Percentiles rank a stretch among this genome's conserved stretches.
Conservation (phyloP, 345 rosid species). For the Acer yangbiense region DNA sequence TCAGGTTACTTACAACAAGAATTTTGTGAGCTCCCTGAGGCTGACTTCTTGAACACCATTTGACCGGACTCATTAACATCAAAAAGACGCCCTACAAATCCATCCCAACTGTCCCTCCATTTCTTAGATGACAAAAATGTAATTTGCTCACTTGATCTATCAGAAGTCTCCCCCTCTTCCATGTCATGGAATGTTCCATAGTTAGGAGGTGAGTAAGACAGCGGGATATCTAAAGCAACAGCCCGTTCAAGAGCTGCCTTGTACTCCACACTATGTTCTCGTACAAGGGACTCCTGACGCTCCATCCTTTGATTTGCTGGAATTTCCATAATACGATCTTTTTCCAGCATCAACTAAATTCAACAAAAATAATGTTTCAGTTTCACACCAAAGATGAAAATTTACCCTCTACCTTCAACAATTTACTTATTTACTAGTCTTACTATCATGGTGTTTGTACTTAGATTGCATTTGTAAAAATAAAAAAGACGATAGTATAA, state of each 20-base stretch:
- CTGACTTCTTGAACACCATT: conserved; percentile 44
- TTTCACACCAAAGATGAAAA: background rate
- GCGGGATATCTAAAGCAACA: conserved; percentile 66
- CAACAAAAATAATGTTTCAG: background rate
- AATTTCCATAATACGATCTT: conserved; percentile 64
- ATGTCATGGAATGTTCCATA: conserved; percentile 79
- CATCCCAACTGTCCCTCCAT: conserved; percentile 57
- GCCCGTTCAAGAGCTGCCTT: conserved; percentile 82
- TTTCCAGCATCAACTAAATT: conserved; percentile 77
- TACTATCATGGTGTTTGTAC: background rate
- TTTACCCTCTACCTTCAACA: background rate
- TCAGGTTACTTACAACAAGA: background rate
- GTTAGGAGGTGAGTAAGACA: conserved; percentile 50
- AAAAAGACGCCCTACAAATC: conserved; percentile 49
- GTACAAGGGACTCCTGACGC: conserved; percentile 63
- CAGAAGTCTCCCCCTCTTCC: conserved; percentile 61
- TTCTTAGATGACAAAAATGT: conserved; percentile 40
- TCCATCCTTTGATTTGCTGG: conserved; percentile 84
- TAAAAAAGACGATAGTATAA: background rate
- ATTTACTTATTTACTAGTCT: background rate
- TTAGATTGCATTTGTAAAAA: background rate
- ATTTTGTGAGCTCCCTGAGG: conserved; percentile 13
- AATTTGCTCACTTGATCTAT: conserved; percentile 35
- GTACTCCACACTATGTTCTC: conserved; percentile 79
- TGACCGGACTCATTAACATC: conserved; percentile 57